Evolutionary conservation across 1,284 basidiomycete species (phyloP), one percentile per base, ranked within the genome.

Genomic region (Papiliotrema flavescens): DNA sequence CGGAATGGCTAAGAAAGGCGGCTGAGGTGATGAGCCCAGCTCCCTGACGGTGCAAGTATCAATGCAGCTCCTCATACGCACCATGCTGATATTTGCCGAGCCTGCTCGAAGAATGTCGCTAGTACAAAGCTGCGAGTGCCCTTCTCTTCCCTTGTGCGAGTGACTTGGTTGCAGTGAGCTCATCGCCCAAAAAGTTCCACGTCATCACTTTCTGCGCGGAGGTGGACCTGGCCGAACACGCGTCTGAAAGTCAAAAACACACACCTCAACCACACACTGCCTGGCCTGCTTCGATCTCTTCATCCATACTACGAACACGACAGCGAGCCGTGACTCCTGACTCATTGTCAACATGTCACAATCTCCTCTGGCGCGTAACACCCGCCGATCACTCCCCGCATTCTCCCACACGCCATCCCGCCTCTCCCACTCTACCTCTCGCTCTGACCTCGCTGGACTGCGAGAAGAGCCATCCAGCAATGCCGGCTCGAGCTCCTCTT

Each of bases 1-100:
- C 0, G 90, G 89, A 47, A 94, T 78, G 1, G 80, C 70, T 52
- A 95, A 80, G 57, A 90, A 86, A 75, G 93, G 92, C 22, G 62
- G 62, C 68, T 70, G 17, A n/a, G n/a, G n/a, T n/a, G n/a, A n/a
- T n/a, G n/a, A n/a, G n/a, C n/a, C n/a, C n/a, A n/a, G n/a, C n/a
- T n/a, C n/a, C n/a, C n/a, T n/a, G n/a, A n/a, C n/a, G n/a, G n/a
- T n/a, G n/a, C n/a, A n/a, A n/a, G n/a, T n/a, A n/a, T n/a, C n/a
- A n/a, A n/a, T n/a, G n/a, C n/a, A n/a, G n/a, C 37, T 39, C 14
- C 11, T 24, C n/a, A n/a, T n/a, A n/a, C n/a, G n/a, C 40, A 22
- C 42, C 37, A 14, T 22, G 5, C 36, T 49, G 23, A 37, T 41
- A 23, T 22, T 44, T 3, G 14, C n/a, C 2, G 28, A 17, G 20